Evolutionary conservation across 2,329 filamentous ascomycete species (phyloP).

Genomic region (Stachybotrys elegans): DNA sequence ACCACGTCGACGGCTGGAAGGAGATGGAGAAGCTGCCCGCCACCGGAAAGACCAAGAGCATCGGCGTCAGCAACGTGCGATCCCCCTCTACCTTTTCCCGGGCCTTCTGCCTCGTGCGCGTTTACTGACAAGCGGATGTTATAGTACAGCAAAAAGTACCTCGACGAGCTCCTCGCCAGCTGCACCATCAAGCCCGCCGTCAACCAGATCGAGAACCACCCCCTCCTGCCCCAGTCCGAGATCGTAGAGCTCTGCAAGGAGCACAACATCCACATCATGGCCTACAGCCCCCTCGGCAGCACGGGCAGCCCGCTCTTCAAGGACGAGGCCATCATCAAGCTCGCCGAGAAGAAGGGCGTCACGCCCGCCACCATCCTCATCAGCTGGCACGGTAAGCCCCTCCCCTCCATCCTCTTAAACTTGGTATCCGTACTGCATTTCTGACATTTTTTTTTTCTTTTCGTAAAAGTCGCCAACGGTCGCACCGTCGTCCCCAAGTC

Average conservation of each 20-base stretch:
- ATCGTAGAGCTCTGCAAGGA: conserved; percentile 63
- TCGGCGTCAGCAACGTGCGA: conserved; percentile 53
- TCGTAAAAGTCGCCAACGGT: conserved; percentile 54
- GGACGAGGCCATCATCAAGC: conserved; percentile 56
- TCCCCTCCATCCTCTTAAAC: neutral
- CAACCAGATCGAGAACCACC: conserved; percentile 73
- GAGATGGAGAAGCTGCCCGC: conserved; percentile 63
- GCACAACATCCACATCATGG: conserved; percentile 67
- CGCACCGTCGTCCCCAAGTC: conserved; percentile 71
- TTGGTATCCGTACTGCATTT: neutral
- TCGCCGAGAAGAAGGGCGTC: conserved; percentile 59
- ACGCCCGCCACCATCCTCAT: conserved; percentile 60
- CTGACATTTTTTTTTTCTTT: neutral
- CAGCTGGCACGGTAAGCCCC: conserved; percentile 63
- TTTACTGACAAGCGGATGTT: neutral
- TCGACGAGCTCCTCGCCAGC: conserved; percentile 47
- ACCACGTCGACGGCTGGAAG: conserved; percentile 74
- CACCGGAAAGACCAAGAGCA: conserved; percentile 50
- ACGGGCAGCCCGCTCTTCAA: conserved; percentile 60
- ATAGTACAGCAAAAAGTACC: conserved; percentile 50
- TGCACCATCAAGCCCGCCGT: conserved; percentile 55
- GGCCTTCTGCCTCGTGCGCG: too few species aligned
- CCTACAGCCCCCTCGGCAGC: conserved; percentile 64
- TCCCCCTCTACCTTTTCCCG: neutral
- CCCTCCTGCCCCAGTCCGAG: conserved; percentile 65